Evolutionary conservation across 306 rosid genomes (phyloP).

Genomic region (Psophocarpus tetragonolobus): DNA sequence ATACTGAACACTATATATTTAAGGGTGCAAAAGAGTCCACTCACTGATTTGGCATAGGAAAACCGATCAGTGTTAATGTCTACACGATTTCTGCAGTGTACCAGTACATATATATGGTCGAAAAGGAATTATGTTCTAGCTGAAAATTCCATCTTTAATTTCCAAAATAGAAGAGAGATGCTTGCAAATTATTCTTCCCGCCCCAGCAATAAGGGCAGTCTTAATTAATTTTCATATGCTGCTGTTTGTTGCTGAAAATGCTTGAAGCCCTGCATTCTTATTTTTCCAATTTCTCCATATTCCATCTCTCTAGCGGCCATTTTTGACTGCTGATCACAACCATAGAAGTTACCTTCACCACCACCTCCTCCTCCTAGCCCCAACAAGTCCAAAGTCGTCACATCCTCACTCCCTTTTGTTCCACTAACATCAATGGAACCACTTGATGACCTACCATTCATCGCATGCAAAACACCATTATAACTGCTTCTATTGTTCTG

Average conservation of each 20-base stretch:
- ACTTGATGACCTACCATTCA: constrained; percentile 10
- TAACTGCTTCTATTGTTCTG: constrained; percentile 25
- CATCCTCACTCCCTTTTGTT: constrained; percentile 41
- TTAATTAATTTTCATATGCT: constrained; percentile 19
- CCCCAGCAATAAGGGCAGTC: neutral
- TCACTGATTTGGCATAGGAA: neutral
- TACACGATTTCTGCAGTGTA: neutral
- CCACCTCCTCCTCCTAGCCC: constrained; percentile 59
- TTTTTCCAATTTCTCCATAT: constrained; percentile 51
- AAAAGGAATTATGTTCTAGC: neutral
- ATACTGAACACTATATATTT: neutral
- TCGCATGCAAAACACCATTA: constrained; percentile 32
- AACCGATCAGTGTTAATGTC: neutral
- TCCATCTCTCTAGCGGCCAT: constrained; percentile 37
- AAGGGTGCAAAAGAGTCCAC: neutral
- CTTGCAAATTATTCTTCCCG: constrained; percentile 5
- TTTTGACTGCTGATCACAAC: constrained; percentile 38
- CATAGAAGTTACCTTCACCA: constrained; percentile 46
- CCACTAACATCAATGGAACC: constrained; percentile 8
- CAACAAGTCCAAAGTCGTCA: constrained; percentile 67
- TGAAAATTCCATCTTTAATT: neutral
- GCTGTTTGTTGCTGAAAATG: constrained; percentile 42
- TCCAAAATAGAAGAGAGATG: neutral
- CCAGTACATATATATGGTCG: neutral
- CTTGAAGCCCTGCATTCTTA: constrained; percentile 35